Conservation (phyloP, 2,329 filamentous ascomycete species). For the Colletotrichum sp. region DNA sequence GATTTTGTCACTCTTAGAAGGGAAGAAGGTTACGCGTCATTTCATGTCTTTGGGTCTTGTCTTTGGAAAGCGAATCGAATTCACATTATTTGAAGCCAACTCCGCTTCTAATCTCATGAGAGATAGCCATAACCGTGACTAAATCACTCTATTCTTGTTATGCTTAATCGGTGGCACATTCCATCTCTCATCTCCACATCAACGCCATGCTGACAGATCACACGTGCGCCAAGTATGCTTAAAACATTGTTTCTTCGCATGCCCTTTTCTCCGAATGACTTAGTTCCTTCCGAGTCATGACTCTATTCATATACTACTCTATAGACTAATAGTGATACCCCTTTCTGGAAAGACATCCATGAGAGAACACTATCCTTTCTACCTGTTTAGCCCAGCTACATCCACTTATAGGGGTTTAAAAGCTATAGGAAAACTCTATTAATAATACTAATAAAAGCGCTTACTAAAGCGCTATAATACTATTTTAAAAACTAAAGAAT, state of each 20-base stretch:
- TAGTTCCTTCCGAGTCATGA: accelerated
- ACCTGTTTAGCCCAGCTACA: too few relatives aligned
- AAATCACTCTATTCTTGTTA: accelerated
- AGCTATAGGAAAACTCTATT: too few relatives aligned
- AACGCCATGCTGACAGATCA: background rate
- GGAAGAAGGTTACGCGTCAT: background rate
- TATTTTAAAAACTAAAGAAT: too few relatives aligned
- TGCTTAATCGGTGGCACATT: accelerated
- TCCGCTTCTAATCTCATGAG: accelerated
- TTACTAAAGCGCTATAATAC: too few relatives aligned
- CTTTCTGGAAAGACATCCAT: accelerated
- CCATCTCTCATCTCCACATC: background rate
- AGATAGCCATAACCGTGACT: accelerated
- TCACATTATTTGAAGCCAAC: background rate
- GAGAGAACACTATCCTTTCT: background rate
- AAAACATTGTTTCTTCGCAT: background rate
- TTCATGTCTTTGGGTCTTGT: background rate
- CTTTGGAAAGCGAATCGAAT: background rate
- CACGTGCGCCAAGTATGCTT: background rate
- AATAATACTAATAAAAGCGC: too few relatives aligned
- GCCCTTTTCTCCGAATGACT: background rate
- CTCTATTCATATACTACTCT: accelerated
- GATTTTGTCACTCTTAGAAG: background rate
- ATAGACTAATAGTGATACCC: accelerated
- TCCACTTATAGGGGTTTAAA: too few relatives aligned